Conservation (phyloP, 805 yeast species). For the Yarrowia bubula region DNA sequence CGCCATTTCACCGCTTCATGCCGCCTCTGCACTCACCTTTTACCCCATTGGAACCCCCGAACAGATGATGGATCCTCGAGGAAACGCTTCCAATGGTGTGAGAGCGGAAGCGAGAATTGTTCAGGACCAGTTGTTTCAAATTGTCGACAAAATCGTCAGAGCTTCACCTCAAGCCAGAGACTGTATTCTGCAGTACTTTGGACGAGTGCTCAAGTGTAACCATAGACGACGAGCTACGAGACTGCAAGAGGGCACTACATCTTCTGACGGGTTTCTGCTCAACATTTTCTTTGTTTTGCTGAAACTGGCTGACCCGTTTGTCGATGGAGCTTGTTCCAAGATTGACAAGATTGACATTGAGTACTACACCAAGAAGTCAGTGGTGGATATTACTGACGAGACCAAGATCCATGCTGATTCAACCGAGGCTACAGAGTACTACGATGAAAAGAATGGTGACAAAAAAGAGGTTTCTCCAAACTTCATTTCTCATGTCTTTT, state of each 20-base stretch:
- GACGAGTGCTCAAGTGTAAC: slow-evolving; percentile 70
- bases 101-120: slow-evolving; percentile 33
- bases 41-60: slow-evolving; percentile 26
- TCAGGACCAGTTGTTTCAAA: slow-evolving; percentile 61
- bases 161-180: slow-evolving; percentile 65
- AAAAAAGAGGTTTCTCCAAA: slow-evolving; percentile 44
- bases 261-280: slow-evolving; percentile 78
- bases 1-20: slow-evolving; percentile 67
- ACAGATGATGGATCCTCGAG: slow-evolving; percentile 13
- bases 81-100: slow-evolving; percentile 33
- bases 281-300: slow-evolving; percentile 68
- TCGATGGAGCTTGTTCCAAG: slow-evolving; percentile 62
- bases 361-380: slow-evolving; percentile 54
- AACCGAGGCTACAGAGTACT: slow-evolving; percentile 62
- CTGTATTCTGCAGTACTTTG: slow-evolving; percentile 65
- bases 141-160: slow-evolving; percentile 72
- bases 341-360: slow-evolving; percentile 73
- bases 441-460: slow-evolving; percentile 31
- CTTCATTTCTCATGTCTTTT: slow-evolving; percentile 91
- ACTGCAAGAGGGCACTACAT: slow-evolving; percentile 58
- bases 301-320: slow-evolving; percentile 78
- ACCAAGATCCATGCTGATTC: slow-evolving; percentile 77
- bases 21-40: neutral
- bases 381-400: slow-evolving; percentile 72
- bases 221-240: slow-evolving; percentile 74